Evolutionary conservation across 768 basidiomycete species (phyloP).

Genomic region (Boletus reticulatus): DNA sequence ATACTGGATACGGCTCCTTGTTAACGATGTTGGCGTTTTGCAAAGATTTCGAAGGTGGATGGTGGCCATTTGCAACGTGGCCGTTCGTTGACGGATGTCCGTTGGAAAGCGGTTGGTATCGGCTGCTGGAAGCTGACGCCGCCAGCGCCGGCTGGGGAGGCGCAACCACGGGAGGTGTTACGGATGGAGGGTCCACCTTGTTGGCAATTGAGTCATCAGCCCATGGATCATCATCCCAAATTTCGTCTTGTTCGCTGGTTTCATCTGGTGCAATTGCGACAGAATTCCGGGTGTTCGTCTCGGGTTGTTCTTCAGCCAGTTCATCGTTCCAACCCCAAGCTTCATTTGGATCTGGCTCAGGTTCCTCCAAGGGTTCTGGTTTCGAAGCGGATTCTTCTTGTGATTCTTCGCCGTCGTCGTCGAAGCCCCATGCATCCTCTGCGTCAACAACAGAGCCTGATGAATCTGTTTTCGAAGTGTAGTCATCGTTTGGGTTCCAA

Average conservation of each 20-base stretch:
- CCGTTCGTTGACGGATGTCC: conserved; percentile 20
- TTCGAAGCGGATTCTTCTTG: conserved; percentile 19
- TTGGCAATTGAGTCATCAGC: conserved; percentile 40
- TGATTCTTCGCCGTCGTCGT: conserved; percentile 40
- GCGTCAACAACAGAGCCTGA: conserved; percentile 24
- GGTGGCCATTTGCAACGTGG: conserved; percentile 17
- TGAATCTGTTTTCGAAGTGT: conserved; percentile 25
- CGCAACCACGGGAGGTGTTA: conserved; percentile 20
- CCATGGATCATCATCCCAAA: conserved; percentile 76
- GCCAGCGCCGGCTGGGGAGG: conserved; percentile 33
- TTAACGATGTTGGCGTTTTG: conserved; percentile 13
- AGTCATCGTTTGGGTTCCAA: conserved; percentile 47
- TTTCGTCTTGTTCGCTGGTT: conserved; percentile 40
- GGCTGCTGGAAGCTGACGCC: conserved; percentile 55
- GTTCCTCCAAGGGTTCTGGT: conserved; percentile 14
- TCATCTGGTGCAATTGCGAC: conserved; percentile 18
- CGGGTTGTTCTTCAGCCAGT: conserved; percentile 23
- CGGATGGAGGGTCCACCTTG: conserved; percentile 29
- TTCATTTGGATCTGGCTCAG: conserved; percentile 46
- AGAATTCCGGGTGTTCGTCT: conserved; percentile 20
- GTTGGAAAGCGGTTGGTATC: conserved; percentile 39
- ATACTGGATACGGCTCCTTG: conserved; percentile 59
- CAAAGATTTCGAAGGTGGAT: conserved; percentile 14
- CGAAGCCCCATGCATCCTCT: conserved; percentile 51
- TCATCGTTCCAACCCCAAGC: conserved; percentile 79